Base-by-base conservation (phyloP, 225 moss, liverwort and hornwort species). In the Straminergon stramineum region DNA sequence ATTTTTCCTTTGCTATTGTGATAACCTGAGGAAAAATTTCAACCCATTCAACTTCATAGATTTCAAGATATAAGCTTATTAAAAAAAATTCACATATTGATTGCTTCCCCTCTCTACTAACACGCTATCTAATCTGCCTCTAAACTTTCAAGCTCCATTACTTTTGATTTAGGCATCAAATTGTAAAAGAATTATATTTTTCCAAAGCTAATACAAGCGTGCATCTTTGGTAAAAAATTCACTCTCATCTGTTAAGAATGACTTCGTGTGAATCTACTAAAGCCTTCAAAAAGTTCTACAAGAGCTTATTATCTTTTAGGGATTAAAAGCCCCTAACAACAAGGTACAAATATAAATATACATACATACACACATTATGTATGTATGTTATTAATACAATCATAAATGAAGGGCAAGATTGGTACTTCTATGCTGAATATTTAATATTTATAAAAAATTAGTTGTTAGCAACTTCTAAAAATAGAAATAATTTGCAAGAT, bases 101-200 rank as follows among this genome's bases (percentile, higher is more conserved):
- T 2, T 45, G 4, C 5, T 45, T 45, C 1, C 1, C 10, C 2
- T 30, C 11, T 48, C 24, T 17, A 14, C 13, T 48, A 18, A 11
- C 11, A 10, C 0, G 0, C 0, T 30, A 6, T 3, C 6, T 0
- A 27, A 30, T 2, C 0, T 28, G 6, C 3, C 6, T 10, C 18
- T 75, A 48, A 75, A 30, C 6, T 75, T 45, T 28, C 2, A 1
- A 75, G 30, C 4, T 6, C 3, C 0, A 11, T 7, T 48, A 30
- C 2, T 30, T 48, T 75, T 30, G 2, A 73, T 27, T 45, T 30
- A 45, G 17, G 28, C 6, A 28, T 30, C 2, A 1, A 4, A 17
- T 74, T 0, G 0, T 1, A 23, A 35, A 39, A 41, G 8, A 28
- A 15, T 27, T 15, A 5, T 27, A 10, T 43, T 73, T 28, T 48